Evolutionary conservation across 805 yeast species (phyloP), one percentile per base, ranked within the genome.

Genomic region (Metschnikowia orientalis): DNA sequence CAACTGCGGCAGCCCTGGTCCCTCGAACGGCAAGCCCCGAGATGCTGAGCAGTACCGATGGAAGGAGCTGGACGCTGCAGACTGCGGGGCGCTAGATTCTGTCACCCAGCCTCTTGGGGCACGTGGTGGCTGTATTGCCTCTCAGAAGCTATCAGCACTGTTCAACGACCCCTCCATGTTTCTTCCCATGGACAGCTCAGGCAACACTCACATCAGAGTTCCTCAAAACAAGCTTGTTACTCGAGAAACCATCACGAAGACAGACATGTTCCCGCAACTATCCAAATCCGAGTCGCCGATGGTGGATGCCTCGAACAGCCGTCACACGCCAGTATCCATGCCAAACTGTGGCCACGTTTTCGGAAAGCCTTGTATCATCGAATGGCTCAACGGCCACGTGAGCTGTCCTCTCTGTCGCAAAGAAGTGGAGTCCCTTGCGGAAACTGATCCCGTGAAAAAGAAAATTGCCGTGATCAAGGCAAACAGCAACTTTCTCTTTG

Each of bases 371-470:
- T 44, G 48, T 31, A 42, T 44, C n/a, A 35, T 42, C 17, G 48
- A 44, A 30, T 44, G 48, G 48, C 40, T 44, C 28, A 26, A 37
- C 18, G 32, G 36, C 14, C 35, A 42, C 28, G 48, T 42, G 8
- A 41, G 44, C 32, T 44, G 48, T 18, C 48, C 48, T 12, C 31
- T 44, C 13, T 44, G 48, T 28, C 41, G 48, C 8, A 42, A 44
- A 22, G 48, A 42, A 18, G 47, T 44, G 12, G 48, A 44, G 30
- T 32, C 42, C 5, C 18, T 39, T 9, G 24, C 18, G 13, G 44
- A 36, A 8, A 11, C 37, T 3, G 42, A 42, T 19, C 42, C 41
- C 13, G 14, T 26, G 2, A 13, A 33, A 5, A 36, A 32, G 28
- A 32, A 33, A 13, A 14, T 35, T 16, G 40, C 40, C 13, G 25